phyloP scores from a whole-genome alignment of 345 rosid genomes.

The Bretschneidera sinensis region DNA sequence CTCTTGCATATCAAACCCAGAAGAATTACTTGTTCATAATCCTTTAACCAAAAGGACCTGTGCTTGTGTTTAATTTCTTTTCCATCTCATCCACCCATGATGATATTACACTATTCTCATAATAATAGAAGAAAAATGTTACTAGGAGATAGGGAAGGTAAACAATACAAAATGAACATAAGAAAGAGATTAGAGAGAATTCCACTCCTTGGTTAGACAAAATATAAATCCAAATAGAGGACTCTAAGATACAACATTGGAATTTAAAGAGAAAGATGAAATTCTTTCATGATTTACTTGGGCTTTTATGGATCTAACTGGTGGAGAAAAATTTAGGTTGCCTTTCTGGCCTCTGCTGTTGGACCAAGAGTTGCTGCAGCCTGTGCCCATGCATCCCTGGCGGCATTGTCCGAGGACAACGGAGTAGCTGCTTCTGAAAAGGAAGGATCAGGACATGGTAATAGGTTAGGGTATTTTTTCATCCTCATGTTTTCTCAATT shows the following conservation, averaged over 20 bases:
- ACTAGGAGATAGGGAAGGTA: no score
- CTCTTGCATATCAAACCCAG: no score
- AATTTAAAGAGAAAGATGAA: background rate
- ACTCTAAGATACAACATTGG: background rate
- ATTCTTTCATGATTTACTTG: background rate
- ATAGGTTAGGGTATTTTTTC: conserved; percentile 52
- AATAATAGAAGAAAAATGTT: no score
- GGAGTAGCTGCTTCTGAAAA: conserved; percentile 2
- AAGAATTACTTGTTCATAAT: no score
- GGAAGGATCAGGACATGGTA: conserved; percentile 31
- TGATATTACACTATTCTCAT: no score
- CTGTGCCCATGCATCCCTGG: conserved; percentile 94
- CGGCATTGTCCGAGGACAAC: conserved; percentile 58
- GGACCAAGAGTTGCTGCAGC: conserved; percentile 99
- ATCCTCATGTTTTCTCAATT: conserved; percentile 1
- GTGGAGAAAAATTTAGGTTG: conserved; percentile 49
- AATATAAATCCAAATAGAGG: background rate
- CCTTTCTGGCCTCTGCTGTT: conserved; percentile 93
- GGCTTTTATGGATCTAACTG: conserved; percentile 15
- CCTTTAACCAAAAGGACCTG: no score
- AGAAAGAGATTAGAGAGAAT: no score
- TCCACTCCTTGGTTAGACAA: no score
- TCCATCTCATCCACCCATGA: no score
- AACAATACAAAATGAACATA: no score
- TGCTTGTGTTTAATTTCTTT: no score